Evolutionary conservation across 2,329 filamentous ascomycete species (phyloP).

Genomic region (Diaporthe nobilis): DNA sequence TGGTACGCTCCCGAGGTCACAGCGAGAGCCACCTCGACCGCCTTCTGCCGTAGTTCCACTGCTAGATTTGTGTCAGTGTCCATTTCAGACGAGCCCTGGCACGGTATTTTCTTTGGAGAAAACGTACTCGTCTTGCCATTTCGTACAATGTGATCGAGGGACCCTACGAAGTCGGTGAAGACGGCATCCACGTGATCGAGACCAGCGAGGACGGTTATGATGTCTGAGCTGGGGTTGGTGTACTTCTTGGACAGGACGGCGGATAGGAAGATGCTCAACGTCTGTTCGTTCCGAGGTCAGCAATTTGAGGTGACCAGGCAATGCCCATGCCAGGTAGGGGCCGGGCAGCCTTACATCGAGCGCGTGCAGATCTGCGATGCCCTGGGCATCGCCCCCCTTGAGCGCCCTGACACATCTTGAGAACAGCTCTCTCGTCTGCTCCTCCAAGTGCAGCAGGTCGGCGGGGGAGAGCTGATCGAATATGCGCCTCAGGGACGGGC

Average conservation of each 20-base stretch:
- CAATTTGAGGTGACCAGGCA: not conserved
- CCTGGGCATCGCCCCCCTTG: slow-evolving; percentile 69
- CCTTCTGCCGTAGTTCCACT: slow-evolving; percentile 84
- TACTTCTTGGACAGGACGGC: slow-evolving; percentile 90
- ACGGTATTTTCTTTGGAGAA: not conserved
- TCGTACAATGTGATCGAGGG: slow-evolving; percentile 86
- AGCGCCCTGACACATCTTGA: slow-evolving; percentile 78
- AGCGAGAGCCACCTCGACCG: slow-evolving; percentile 84
- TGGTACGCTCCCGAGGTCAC: slow-evolving; percentile 95
- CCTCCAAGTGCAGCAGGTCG: slow-evolving; percentile 82
- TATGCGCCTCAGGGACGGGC: slow-evolving; percentile 74
- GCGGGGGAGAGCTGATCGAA: slow-evolving; percentile 80
- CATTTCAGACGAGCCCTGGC: not conserved
- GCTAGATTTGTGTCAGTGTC: slow-evolving; percentile 47
- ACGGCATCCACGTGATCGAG: slow-evolving; percentile 89
- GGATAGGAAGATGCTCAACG: slow-evolving; percentile 88
- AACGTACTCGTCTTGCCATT: slow-evolving; percentile 75
- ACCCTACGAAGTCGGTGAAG: slow-evolving; percentile 89
- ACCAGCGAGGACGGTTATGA: slow-evolving; percentile 90
- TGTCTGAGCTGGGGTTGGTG: slow-evolving; percentile 94
- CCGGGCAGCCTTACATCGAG: slow-evolving; percentile 75
- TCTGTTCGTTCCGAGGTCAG: slow-evolving; percentile 70
- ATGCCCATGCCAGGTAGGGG: no score
- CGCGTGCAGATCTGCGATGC: slow-evolving; percentile 80
- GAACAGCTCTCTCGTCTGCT: slow-evolving; percentile 85